phyloP scores from a whole-genome alignment of 192 early-diverging fungal genomes.

The Podila epicladia region DNA sequence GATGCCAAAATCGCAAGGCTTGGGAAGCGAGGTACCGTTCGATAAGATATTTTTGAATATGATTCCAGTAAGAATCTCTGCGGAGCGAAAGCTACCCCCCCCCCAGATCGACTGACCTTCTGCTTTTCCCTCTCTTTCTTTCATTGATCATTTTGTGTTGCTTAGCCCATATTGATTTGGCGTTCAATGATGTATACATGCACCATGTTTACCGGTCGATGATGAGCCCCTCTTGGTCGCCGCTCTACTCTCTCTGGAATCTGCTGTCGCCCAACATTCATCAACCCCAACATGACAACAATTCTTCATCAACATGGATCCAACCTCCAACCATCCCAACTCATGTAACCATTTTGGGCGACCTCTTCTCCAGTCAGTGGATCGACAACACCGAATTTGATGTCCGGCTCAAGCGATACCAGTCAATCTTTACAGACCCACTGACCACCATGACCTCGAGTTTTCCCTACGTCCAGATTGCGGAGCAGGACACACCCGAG shows the following conservation, averaged over 20 bases:
- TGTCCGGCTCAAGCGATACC: slow-evolving; percentile 61
- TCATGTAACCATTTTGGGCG: slow-evolving; percentile 69
- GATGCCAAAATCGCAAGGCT: slow-evolving; percentile 67
- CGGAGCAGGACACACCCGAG: slow-evolving; percentile 18
- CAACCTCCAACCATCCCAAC: slow-evolving; percentile 49
- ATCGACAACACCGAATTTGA: slow-evolving; percentile 64
- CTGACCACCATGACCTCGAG: slow-evolving; percentile 10
- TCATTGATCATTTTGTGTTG: background rate
- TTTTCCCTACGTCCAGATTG: background rate
- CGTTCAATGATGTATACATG: slow-evolving; percentile 68
- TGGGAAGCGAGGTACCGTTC: slow-evolving; percentile 53
- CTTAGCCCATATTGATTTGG: slow-evolving; percentile 56
- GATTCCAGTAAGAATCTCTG: no score
- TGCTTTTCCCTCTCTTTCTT: no score
- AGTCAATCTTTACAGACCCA: slow-evolving; percentile 61
- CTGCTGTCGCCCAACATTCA: background rate
- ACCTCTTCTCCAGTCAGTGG: slow-evolving; percentile 76
- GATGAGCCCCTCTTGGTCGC: slow-evolving; percentile 44
- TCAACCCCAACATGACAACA: background rate
- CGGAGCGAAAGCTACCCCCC: no score
- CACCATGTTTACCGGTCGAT: slow-evolving; percentile 66
- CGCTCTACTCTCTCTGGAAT: slow-evolving; percentile 8
- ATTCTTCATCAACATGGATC: background rate
- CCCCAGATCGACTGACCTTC: no score
- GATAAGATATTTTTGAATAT: background rate